Evolutionary conservation across 169 alveolate genomes (phyloP).

Genomic region (Blepharisma undulans): DNA sequence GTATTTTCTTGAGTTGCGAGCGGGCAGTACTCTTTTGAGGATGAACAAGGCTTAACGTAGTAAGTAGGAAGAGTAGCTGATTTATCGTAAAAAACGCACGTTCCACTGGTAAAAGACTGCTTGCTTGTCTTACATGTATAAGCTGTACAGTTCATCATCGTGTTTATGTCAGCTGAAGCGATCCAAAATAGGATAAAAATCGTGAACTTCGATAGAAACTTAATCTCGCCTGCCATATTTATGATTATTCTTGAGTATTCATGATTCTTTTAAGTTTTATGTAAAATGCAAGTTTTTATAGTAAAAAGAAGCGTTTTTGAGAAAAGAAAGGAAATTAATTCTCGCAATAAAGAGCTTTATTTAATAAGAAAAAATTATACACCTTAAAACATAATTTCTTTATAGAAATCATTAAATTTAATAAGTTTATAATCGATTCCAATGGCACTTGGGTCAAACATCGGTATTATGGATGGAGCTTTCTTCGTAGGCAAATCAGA

Average conservation of each 20-base stretch:
- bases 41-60: background rate
- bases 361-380: too few relatives aligned
- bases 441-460: background rate
- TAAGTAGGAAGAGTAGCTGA: background rate
- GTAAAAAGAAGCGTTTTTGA: too few relatives aligned
- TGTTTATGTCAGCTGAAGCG: background rate
- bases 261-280: background rate
- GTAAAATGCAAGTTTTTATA: background rate
- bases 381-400: background rate
- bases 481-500: conserved; percentile 89
- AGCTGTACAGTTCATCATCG: background rate
- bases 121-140: background rate
- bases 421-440: background rate
- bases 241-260: background rate
- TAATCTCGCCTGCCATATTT: background rate
- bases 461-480: conserved; percentile 90
- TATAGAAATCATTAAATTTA: background rate
- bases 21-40: background rate
- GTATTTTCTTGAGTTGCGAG: background rate
- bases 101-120: background rate
- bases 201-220: background rate
- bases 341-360: background rate
- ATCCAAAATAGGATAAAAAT: background rate
- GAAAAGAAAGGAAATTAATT: background rate
- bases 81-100: background rate